A percentile compares a stretch with the other conserved stretches of the same genome.
These are phyloP conservation scores for Rubroshorea leprosula DNA, from an alignment of 345 rosid species.

Conservation along the genomic window DNA sequence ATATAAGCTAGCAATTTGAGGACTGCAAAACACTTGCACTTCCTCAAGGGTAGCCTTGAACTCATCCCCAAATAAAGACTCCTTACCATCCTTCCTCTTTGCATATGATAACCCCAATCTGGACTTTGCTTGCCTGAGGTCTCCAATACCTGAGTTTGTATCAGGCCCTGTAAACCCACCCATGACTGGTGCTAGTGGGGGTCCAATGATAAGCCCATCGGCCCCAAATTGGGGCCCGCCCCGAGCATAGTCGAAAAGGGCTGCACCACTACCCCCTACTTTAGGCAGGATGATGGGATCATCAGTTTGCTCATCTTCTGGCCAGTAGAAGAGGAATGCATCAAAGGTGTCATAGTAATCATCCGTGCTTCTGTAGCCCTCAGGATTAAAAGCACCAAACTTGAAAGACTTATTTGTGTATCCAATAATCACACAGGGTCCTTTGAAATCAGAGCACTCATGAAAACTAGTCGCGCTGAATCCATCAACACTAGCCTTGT, in stretches of 20 bases:
- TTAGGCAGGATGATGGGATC: slow-evolving; percentile 47
- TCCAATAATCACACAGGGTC: slow-evolving; percentile 85
- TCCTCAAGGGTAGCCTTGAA: slow-evolving; percentile 46
- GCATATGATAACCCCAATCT: slow-evolving; percentile 80
- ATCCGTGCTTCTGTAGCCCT: slow-evolving; percentile 87
- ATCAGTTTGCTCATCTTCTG: slow-evolving; percentile 14
- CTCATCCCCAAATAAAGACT: slow-evolving; percentile 66
- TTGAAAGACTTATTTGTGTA: slow-evolving; percentile 61
- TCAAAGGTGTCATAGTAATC: slow-evolving; percentile 81
- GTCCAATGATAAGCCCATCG: slow-evolving; percentile 74
- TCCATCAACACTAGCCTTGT: slow-evolving; percentile 66
- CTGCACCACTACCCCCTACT: slow-evolving; percentile 87
- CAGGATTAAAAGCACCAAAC: slow-evolving; percentile 78
- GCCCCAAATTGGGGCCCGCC: slow-evolving; percentile 75
- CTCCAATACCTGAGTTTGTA: slow-evolving; percentile 71
- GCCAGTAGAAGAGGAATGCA: slow-evolving; percentile 80
- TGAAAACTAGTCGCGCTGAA: slow-evolving; percentile 80
- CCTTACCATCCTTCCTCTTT: slow-evolving; percentile 69
- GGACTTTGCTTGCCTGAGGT: slow-evolving; percentile 74
- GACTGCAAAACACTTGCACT: slow-evolving; percentile 69
- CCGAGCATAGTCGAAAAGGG: slow-evolving; percentile 72
- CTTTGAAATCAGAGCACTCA: slow-evolving; percentile 71
- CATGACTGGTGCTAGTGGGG: slow-evolving; percentile 74
- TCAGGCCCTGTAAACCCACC: slow-evolving; percentile 81
- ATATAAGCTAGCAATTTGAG: slow-evolving; percentile 72